A percentile compares a stretch with the other conserved stretches of the same genome.
phyloP scores from a whole-genome alignment of 2,329 filamentous ascomycete species.

The Aspergillus vadensis region DNA sequence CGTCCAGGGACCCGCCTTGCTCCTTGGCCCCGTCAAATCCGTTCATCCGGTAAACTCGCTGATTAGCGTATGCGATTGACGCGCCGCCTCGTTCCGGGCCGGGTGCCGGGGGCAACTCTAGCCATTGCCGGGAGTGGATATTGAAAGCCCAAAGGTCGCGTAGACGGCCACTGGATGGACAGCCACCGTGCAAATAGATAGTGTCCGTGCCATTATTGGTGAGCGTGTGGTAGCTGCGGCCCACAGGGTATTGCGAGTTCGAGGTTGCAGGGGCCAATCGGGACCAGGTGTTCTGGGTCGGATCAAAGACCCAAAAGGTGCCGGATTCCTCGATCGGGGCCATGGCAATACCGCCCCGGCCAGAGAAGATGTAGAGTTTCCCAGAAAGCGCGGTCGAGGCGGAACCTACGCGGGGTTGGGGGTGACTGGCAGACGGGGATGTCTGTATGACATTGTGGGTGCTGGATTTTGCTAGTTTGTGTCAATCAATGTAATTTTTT shows the following conservation, averaged over 20 bases:
- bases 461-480: too few species aligned
- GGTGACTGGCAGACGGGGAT: slow-evolving; percentile 32
- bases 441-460: too few species aligned
- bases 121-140: slow-evolving; percentile 66
- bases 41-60: slow-evolving; percentile 74
- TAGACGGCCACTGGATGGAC: slow-evolving; percentile 63
- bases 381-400: slow-evolving; percentile 68
- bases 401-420: slow-evolving; percentile 70
- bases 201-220: slow-evolving; percentile 65
- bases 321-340: slow-evolving; percentile 73
- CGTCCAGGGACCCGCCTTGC: slow-evolving; percentile 71
- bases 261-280: slow-evolving; percentile 59
- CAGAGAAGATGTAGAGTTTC: slow-evolving; percentile 79
- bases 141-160: slow-evolving; percentile 79
- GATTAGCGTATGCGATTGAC: slow-evolving; percentile 64
- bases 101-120: slow-evolving; percentile 66
- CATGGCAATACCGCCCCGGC: slow-evolving; percentile 70
- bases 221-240: slow-evolving; percentile 71
- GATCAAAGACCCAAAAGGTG: slow-evolving; percentile 74
- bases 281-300: slow-evolving; percentile 64
- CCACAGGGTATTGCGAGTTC: slow-evolving; percentile 55
- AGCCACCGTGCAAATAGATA: slow-evolving; percentile 76
- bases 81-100: slow-evolving; percentile 67
- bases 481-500: too few species aligned
- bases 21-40: slow-evolving; percentile 73